These are phyloP conservation scores for Croton setiger DNA, from an alignment of 441 rosid genomes.

Conservation along the genomic window DNA sequence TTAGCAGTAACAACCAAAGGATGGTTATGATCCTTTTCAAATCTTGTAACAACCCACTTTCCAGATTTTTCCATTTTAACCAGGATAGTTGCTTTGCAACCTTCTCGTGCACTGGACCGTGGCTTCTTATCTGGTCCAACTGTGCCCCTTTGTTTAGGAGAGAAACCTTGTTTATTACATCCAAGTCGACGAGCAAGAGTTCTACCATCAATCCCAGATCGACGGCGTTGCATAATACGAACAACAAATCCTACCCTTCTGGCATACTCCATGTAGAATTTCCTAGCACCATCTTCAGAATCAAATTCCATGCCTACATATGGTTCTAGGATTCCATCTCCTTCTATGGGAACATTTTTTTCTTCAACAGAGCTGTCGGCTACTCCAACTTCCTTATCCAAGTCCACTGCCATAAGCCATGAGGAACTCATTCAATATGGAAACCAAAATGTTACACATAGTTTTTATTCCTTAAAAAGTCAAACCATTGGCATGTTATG, in stretches of 20 bases:
- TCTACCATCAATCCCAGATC: constrained; percentile 90
- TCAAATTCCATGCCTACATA: constrained; percentile 86
- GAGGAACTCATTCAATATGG: not conserved
- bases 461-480: not conserved
- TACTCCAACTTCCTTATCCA: constrained; percentile 30
- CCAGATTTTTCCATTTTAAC: constrained; percentile 84
- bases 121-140: constrained; percentile 81
- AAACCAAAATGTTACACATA: not conserved
- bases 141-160: constrained; percentile 54
- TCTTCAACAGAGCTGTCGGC: constrained; percentile 32
- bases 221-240: constrained; percentile 86
- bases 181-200: constrained; percentile 93
- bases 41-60: constrained; percentile 90
- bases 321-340: constrained; percentile 53
- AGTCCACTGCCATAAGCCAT: constrained; percentile 38
- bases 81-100: constrained; percentile 91
- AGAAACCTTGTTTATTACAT: constrained; percentile 91
- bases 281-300: constrained; percentile 83
- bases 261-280: constrained; percentile 78
- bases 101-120: constrained; percentile 85
- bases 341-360: constrained; percentile 32
- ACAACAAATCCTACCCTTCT: constrained; percentile 78
- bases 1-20: constrained; percentile 42
- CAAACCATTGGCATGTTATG: not conserved
- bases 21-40: constrained; percentile 89